A percentile compares a stretch with the other conserved stretches of the same genome.
Evolutionary conservation across 257 asterid species (phyloP).

Genomic region (Paraleonurus japonicus): DNA sequence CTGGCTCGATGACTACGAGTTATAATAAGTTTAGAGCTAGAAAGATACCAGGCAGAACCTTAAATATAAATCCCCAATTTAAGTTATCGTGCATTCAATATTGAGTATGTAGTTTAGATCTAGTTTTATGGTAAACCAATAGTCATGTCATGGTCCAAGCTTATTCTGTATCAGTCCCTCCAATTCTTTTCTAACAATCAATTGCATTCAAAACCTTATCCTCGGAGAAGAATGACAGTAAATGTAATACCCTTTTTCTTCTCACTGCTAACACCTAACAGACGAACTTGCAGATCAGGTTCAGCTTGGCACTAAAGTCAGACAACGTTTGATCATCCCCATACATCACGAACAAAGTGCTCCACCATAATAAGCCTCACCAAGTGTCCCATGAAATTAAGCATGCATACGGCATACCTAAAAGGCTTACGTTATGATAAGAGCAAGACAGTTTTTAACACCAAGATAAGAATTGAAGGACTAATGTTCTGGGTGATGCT

Average conservation of each 20-base stretch:
- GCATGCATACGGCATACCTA: not conserved
- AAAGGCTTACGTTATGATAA: not conserved
- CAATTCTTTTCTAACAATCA: not conserved
- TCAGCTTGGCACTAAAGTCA: not conserved
- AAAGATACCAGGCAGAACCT: not conserved
- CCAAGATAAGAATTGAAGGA: not conserved
- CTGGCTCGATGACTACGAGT: too few species aligned
- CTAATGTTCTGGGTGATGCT: not conserved
- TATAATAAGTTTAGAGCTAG: not conserved
- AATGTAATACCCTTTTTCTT: not conserved
- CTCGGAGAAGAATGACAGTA: too few species aligned
- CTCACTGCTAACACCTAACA: not conserved
- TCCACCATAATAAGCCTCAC: slow-evolving; percentile 12
- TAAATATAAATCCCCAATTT: not conserved
- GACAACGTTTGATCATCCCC: not conserved
- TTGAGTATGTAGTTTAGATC: too few species aligned
- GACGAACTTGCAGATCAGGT: not conserved
- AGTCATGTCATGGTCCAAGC: not conserved
- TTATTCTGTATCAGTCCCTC: not conserved
- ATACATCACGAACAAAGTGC: not conserved
- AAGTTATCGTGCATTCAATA: not conserved
- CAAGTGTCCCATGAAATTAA: not conserved
- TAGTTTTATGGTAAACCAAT: not conserved
- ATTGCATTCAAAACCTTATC: not conserved
- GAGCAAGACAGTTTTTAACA: not conserved